A percentile compares a stretch with the other conserved stretches of the same genome.
Evolutionary conservation across 495 filamentous ascomycete species (phyloP).

Genomic region (Neurospora sublineolata): DNA sequence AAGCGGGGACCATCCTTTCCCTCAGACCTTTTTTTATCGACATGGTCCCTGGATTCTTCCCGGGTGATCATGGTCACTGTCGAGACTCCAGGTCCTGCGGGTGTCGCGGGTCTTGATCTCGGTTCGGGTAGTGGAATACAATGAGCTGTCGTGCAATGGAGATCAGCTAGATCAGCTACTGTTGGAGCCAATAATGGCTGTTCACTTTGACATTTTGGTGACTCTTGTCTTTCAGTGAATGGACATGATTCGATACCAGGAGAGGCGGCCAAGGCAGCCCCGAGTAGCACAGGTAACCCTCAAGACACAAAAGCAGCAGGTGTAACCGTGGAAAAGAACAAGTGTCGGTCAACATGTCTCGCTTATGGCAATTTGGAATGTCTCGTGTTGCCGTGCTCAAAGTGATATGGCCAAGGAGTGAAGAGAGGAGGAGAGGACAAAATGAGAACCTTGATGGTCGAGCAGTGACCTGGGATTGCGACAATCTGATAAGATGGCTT

Average conservation of each 20-base stretch:
- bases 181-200: background rate
- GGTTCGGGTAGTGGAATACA: background rate
- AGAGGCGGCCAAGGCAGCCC: background rate
- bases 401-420: background rate
- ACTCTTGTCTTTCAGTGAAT: background rate
- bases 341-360: background rate
- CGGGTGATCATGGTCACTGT: background rate
- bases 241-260: background rate
- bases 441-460: slow-evolving; percentile 13
- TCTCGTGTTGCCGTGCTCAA: background rate
- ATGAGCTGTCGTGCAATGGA: background rate
- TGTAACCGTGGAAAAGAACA: background rate
- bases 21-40: background rate
- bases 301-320: background rate
- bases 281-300: background rate
- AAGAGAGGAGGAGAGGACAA: background rate
- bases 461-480: background rate
- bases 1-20: background rate
- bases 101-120: background rate
- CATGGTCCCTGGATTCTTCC: background rate
- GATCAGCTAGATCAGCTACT: background rate
- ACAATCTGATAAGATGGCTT: slow-evolving; percentile 10
- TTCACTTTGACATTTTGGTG: background rate
- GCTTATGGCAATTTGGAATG: background rate
- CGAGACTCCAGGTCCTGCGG: background rate